Percentiles rank a stretch among this genome's conserved stretches.
Conservation (phyloP, 805 yeast species). For the Hanseniaspora vineae region DNA sequence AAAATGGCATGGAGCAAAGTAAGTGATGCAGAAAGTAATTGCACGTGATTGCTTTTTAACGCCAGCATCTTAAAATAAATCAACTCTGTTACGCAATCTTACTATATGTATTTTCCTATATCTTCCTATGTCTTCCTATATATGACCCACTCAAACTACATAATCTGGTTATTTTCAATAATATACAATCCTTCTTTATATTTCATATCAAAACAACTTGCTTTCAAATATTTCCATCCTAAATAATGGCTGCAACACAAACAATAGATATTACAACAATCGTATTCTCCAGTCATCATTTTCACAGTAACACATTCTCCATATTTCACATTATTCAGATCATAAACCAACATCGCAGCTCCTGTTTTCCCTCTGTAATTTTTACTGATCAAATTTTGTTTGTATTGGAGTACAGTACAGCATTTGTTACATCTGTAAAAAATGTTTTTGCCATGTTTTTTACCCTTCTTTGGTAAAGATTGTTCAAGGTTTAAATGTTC, state of each 20-base stretch:
- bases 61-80: too few species aligned
- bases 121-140: too few species aligned
- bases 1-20: too few species aligned
- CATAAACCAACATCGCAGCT: conserved; percentile 39
- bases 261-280: conserved; percentile 45
- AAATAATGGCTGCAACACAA: conserved; percentile 38
- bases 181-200: conserved; percentile 53
- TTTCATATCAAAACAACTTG: conserved; percentile 32
- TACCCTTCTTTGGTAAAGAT: background rate
- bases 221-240: conserved; percentile 53
- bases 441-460: background rate
- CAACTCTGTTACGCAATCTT: too few species aligned
- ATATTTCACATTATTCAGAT: conserved; percentile 33
- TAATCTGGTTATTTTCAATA: conserved; percentile 27
- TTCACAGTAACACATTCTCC: conserved; percentile 27
- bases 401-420: background rate
- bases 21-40: too few species aligned
- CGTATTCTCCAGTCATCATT: conserved; percentile 50
- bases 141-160: background rate
- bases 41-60: too few species aligned
- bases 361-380: conserved; percentile 47
- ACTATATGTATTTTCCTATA: background rate
- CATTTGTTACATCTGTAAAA: background rate
- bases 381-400: conserved; percentile 7
- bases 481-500: background rate